A percentile compares a stretch with the other conserved stretches of the same genome.
phyloP scores from a whole-genome alignment of 2,329 filamentous ascomycete species.

The Reticulascus tulasneorum region DNA sequence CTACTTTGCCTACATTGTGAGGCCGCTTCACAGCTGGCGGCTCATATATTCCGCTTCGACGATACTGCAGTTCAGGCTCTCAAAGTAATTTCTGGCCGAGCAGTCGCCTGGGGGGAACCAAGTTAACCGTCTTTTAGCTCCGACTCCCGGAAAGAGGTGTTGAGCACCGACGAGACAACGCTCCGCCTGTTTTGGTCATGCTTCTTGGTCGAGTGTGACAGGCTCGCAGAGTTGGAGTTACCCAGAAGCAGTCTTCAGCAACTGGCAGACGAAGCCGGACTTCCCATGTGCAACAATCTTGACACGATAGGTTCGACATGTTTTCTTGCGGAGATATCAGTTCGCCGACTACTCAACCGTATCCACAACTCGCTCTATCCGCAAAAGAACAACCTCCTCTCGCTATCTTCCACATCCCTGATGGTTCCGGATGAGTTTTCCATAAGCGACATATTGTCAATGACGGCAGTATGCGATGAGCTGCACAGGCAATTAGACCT shows the following conservation, averaged over 20 bases:
- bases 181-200: conserved; percentile 26
- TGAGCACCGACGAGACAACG: conserved; percentile 16
- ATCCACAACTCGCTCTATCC: conserved; percentile 28
- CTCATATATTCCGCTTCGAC: conserved; percentile 27
- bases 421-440: conserved; percentile 22
- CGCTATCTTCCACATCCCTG: conserved; percentile 20
- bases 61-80: conserved; percentile 24
- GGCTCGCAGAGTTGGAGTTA: conserved; percentile 27
- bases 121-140: too few relatives aligned
- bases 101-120: too few relatives aligned
- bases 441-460: conserved; percentile 21
- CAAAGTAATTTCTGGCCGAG: too few relatives aligned
- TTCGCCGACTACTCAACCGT: conserved; percentile 27
- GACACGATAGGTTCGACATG: conserved; percentile 20
- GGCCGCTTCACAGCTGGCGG: conserved; percentile 28
- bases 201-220: conserved; percentile 27
- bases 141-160: conserved; percentile 12
- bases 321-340: conserved; percentile 28
- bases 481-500: conserved; percentile 24
- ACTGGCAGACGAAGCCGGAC: conserved; percentile 23
- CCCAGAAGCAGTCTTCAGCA: conserved; percentile 27
- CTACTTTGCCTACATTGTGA: conserved; percentile 28
- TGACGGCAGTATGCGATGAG: conserved; percentile 23
- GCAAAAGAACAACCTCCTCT: conserved; percentile 18
- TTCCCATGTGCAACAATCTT: conserved; percentile 22